These are phyloP conservation scores for Breynia disticha DNA, from an alignment of 441 rosid genomes.

Conservation along the genomic window DNA sequence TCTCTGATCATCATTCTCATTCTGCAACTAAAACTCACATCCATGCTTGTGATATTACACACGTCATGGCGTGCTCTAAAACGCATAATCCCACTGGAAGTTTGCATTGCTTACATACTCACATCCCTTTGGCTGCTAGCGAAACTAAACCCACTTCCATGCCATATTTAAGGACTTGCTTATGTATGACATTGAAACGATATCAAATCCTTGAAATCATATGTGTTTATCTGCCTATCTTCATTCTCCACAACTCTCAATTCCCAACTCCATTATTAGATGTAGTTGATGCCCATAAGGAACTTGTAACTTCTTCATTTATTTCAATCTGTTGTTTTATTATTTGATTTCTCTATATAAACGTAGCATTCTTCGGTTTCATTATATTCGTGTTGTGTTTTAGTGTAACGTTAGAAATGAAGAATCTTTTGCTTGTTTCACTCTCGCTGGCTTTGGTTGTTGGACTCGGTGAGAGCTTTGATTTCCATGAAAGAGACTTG, in stretches of 20 bases:
- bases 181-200: neutral
- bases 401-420: slow-evolving; percentile 10
- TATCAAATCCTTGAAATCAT: neutral
- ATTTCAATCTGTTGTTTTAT: slow-evolving; percentile 14
- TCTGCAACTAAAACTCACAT: too few species aligned
- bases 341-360: slow-evolving; percentile 27
- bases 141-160: neutral
- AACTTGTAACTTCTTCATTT: slow-evolving; percentile 43
- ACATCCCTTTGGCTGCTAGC: neutral
- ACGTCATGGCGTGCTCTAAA: too few species aligned
- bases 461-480: slow-evolving; percentile 36
- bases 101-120: neutral
- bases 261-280: slow-evolving; percentile 12
- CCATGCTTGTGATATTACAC: too few species aligned
- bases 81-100: too few species aligned
- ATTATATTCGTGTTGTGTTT: slow-evolving; percentile 6
- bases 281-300: slow-evolving; percentile 41
- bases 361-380: neutral
- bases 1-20: too few species aligned
- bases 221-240: slow-evolving; percentile 1
- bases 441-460: slow-evolving; percentile 30
- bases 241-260: slow-evolving; percentile 4
- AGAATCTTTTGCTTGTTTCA: slow-evolving; percentile 21
- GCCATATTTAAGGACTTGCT: neutral
- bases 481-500: slow-evolving; percentile 60